Evolutionary conservation across 2,329 filamentous ascomycete species (phyloP).

Genomic region (Ophiostoma perfectum): DNA sequence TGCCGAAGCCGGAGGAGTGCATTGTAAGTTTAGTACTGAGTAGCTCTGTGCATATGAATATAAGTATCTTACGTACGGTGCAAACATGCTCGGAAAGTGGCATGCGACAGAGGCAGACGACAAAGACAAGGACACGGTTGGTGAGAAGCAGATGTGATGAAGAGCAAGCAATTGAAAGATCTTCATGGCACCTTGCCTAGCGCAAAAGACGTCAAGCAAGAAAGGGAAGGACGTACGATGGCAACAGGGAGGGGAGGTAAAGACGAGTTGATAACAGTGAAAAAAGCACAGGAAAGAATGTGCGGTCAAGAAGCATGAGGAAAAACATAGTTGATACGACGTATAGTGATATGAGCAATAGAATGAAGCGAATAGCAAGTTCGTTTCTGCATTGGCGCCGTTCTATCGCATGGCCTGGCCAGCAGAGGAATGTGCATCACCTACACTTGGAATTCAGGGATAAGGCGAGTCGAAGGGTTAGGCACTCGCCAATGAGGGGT

Average conservation of each 20-base stretch:
- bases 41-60: background rate
- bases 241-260: background rate
- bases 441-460: background rate
- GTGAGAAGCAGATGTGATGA: background rate
- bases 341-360: background rate
- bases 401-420: background rate
- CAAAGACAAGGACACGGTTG: background rate
- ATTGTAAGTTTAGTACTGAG: background rate
- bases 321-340: background rate
- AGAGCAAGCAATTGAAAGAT: background rate
- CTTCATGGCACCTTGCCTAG: constrained; percentile 2
- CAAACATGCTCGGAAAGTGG: background rate
- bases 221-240: background rate
- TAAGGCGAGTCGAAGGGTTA: background rate
- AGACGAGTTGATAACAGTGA: no score
- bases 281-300: background rate
- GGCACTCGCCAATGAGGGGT: background rate
- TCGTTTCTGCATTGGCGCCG: no score
- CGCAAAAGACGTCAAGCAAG: background rate
- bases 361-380: background rate
- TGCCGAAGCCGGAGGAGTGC: background rate
- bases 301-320: constrained; percentile 7
- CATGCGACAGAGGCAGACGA: background rate
- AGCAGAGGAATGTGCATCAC: background rate
- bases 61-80: background rate